Conservation (phyloP, 495 filamentous ascomycete genomes). For the Hypoxylon cercidicola region DNA sequence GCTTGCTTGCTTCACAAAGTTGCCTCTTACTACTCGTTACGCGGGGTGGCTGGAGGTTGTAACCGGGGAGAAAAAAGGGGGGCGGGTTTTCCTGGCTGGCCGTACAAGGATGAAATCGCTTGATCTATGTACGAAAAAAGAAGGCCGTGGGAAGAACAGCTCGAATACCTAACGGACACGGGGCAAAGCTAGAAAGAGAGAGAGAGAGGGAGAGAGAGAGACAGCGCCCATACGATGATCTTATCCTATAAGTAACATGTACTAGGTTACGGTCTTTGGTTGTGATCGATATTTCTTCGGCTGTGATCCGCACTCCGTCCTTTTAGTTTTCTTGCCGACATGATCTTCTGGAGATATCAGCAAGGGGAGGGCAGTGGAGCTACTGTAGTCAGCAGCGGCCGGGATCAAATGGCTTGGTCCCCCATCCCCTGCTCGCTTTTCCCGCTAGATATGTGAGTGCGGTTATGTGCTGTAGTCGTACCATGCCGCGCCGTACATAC, state of each 20-base stretch:
- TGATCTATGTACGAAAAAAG: constrained; percentile 25
- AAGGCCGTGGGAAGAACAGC: constrained; percentile 14
- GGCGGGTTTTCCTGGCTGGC: constrained; percentile 20
- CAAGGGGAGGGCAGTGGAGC: constrained; percentile 18
- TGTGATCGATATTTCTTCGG: constrained; percentile 23
- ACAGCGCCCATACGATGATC: constrained; percentile 15
- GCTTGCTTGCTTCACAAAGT: constrained; percentile 26
- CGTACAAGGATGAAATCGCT: constrained; percentile 25
- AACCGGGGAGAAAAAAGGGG: constrained; percentile 26
- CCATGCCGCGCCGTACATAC: constrained; percentile 43
- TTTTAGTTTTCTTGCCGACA: constrained; percentile 19
- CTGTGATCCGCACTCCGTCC: constrained; percentile 28
- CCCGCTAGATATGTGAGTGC: constrained; percentile 44
- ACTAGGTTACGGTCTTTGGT: constrained; percentile 25
- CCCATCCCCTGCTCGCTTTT: constrained; percentile 35
- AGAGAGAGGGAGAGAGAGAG: neutral
- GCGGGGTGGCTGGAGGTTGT: constrained; percentile 34
- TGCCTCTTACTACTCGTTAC: constrained; percentile 27
- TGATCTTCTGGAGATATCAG: constrained; percentile 30
- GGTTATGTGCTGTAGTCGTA: constrained; percentile 45
- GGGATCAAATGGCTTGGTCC: constrained; percentile 29
- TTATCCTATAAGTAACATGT: constrained; percentile 22
- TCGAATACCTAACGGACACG: constrained; percentile 34
- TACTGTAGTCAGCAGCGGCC: constrained; percentile 30
- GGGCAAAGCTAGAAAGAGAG: constrained; percentile 13